A percentile compares a stretch with the other conserved stretches of the same genome.
phyloP scores from a whole-genome alignment of 2,329 filamentous ascomycete species.

The Juglanconis juglandina region DNA sequence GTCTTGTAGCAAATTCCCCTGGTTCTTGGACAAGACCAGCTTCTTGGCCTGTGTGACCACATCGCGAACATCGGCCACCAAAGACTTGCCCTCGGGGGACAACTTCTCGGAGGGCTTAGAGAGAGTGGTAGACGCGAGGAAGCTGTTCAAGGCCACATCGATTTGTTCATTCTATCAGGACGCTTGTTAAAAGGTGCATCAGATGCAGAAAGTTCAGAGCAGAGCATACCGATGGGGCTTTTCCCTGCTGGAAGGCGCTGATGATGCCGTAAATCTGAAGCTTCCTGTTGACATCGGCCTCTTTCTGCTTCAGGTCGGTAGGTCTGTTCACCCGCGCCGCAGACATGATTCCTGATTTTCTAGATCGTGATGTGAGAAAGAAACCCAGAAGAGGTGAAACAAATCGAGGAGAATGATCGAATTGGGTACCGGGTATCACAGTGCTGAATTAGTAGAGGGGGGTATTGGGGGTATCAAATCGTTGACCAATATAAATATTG shows the following conservation, averaged over 20 bases:
- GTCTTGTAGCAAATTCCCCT: constrained; percentile 90
- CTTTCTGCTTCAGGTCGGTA: constrained; percentile 70
- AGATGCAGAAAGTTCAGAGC: too few species aligned
- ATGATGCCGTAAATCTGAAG: constrained; percentile 92
- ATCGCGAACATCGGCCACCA: constrained; percentile 72
- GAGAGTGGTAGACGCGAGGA: constrained; percentile 69
- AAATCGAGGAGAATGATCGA: neutral
- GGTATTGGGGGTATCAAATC: neutral
- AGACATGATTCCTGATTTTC: constrained; percentile 15
- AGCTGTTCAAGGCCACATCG: constrained; percentile 88
- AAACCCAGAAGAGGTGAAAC: neutral
- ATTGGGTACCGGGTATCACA: neutral
- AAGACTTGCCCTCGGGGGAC: constrained; percentile 74
- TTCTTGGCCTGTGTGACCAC: constrained; percentile 83
- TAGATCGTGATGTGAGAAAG: neutral
- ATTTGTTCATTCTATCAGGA: constrained; percentile 79
- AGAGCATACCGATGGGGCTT: constrained; percentile 75
- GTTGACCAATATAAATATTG: neutral
- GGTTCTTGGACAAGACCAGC: constrained; percentile 87
- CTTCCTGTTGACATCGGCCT: constrained; percentile 87
- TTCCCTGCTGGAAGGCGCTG: constrained; percentile 80
- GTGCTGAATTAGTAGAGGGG: neutral
- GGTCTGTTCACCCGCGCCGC: constrained; percentile 65
- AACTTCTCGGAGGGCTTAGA: constrained; percentile 70
- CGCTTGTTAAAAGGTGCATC: constrained; percentile 14